Conservation (phyloP, 139 green algal species). For the Pleodorina starrii region DNA sequence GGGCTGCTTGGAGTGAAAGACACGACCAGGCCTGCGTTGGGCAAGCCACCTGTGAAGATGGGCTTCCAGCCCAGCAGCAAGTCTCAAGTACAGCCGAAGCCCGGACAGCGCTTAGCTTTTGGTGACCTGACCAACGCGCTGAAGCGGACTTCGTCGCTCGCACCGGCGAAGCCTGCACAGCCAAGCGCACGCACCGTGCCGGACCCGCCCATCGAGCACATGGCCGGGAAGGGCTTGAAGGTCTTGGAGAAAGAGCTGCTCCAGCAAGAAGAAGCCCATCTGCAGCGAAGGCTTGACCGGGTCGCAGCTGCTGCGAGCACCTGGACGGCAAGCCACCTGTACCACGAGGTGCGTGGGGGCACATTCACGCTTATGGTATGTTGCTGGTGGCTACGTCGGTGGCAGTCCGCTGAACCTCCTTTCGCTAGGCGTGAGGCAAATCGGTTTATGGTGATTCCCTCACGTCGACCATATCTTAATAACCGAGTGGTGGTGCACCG, state of each 20-base stretch:
- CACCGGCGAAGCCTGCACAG: neutral
- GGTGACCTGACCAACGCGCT: conserved; percentile 1
- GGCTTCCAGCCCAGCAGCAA: too few relatives aligned
- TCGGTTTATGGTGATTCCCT: too few relatives aligned
- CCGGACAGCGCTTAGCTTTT: neutral
- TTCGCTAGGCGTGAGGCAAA: too few relatives aligned
- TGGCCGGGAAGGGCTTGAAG: neutral
- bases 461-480: too few relatives aligned
- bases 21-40: neutral
- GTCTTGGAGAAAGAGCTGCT: neutral
- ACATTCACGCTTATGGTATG: too few relatives aligned
- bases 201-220: neutral
- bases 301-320: neutral
- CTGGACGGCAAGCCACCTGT: neutral
- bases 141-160: neutral
- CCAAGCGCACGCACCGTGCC: neutral
- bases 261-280: neutral
- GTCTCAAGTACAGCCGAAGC: neutral
- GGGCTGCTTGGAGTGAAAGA: neutral
- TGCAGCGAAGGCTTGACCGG: neutral
- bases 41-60: neutral
- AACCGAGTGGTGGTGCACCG: too few relatives aligned
- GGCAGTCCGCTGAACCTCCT: too few relatives aligned
- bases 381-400: too few relatives aligned
- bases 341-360: neutral